Evolutionary conservation across 371 early-diverging fungal species (phyloP).

Genomic region (Zychaea mexicana): DNA sequence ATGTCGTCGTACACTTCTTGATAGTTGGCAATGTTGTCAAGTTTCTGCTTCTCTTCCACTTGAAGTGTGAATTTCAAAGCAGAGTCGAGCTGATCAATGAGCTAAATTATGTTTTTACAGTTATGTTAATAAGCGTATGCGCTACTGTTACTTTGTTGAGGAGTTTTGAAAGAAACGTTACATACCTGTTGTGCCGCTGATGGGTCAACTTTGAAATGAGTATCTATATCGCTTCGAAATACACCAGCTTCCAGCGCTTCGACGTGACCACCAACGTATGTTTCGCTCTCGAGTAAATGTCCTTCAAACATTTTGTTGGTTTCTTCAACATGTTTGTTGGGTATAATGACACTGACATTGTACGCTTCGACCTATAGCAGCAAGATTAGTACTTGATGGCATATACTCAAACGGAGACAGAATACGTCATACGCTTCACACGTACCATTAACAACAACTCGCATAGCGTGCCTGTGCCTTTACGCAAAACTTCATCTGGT

Average conservation of each 20-base stretch:
- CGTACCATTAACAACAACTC: slow-evolving; percentile 97
- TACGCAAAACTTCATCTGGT: slow-evolving; percentile 96
- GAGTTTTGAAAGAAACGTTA: neutral
- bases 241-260: slow-evolving; percentile 99
- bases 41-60: slow-evolving; percentile 74
- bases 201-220: slow-evolving; percentile 84
- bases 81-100: slow-evolving; percentile 91
- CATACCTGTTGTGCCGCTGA: slow-evolving; percentile 72
- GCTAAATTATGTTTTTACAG: no score
- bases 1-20: slow-evolving; percentile 65
- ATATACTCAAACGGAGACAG: no score
- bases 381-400: slow-evolving; percentile 1
- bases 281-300: slow-evolving; percentile 92
- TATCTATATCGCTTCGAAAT: slow-evolving; percentile 95
- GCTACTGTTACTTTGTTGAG: neutral
- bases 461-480: slow-evolving; percentile 98
- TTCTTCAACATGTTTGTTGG: slow-evolving; percentile 90
- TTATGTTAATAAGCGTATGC: no score
- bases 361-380: slow-evolving; percentile 86
- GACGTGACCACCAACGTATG: slow-evolving; percentile 99
- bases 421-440: neutral
- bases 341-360: slow-evolving; percentile 92
- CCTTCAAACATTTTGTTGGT: slow-evolving; percentile 85
- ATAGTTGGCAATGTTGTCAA: slow-evolving; percentile 78
- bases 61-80: slow-evolving; percentile 88